Conservation (phyloP, 768 basidiomycete genomes). For the Chalciporus sphaerocephalus region DNA sequence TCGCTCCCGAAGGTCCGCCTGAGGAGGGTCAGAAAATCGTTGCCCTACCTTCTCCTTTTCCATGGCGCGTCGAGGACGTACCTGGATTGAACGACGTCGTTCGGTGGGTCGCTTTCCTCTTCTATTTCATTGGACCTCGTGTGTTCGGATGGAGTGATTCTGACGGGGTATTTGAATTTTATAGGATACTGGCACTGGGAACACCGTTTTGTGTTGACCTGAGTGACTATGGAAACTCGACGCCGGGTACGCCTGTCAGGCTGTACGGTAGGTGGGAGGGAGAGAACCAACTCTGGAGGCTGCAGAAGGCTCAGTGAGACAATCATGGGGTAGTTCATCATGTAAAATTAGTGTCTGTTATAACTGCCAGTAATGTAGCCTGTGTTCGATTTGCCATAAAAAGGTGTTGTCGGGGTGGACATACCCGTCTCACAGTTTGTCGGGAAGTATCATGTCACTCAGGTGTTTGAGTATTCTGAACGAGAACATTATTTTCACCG, state of each 20-base stretch:
- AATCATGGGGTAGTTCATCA: not conserved
- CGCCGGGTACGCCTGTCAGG: conserved; percentile 42
- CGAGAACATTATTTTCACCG: too few species aligned
- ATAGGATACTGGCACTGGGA: conserved; percentile 45
- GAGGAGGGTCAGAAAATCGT: conserved; percentile 40
- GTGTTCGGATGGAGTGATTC: too few species aligned
- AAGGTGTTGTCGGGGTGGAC: too few species aligned
- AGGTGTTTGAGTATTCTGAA: too few species aligned
- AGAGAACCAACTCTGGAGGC: conserved; percentile 50
- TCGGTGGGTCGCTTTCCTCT: conserved; percentile 34
- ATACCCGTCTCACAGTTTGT: too few species aligned
- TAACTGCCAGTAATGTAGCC: not conserved
- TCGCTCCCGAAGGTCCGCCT: conserved; percentile 31
- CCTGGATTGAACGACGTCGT: conserved; percentile 32
- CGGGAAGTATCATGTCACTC: too few species aligned
- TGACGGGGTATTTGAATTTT: too few species aligned
- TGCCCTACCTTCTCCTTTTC: conserved; percentile 32
- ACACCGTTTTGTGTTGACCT: conserved; percentile 46
- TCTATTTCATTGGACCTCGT: not conserved
- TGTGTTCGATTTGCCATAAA: too few species aligned
- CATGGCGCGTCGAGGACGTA: conserved; percentile 52
- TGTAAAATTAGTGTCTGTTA: not conserved
- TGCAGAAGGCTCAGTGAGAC: conserved; percentile 7
- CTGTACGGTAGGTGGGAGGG: conserved; percentile 49
- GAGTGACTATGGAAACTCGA: conserved; percentile 41